Evolutionary conservation across 2,329 filamentous ascomycete genomes (phyloP), one percentile per base, ranked within the genome.

Genomic region (Uncinocarpus reesii): DNA sequence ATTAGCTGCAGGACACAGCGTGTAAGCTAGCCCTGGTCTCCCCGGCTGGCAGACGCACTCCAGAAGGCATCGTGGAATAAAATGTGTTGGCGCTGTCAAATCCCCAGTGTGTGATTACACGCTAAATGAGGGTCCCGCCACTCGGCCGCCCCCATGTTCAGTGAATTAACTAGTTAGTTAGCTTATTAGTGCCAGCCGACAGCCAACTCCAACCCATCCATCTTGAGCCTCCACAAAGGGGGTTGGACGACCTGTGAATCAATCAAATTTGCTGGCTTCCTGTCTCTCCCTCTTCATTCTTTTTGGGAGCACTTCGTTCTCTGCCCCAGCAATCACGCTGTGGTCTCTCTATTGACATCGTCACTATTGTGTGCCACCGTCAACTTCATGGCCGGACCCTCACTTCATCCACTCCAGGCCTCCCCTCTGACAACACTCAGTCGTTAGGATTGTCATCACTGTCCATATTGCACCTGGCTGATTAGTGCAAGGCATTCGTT

Each of bases 141-240:
- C 34, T 26, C 24, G 29, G 11, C 21, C 15, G 7, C 28, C 31
- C 20, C 15, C 26, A 31, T 15, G 11, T 44, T 43, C 4, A 34
- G 29, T 26, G 20, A 35, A 16, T 29, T 8, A n/a, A 43, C n/a
- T 37, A 37, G 32, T 35, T 35, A 35, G 32, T 4, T 35, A 35
- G 13, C 15, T 40, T 11, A 26, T 23, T 40, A 26, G 5, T 10
- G 21, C 11, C 10, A 28, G 32, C 11, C 4, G 15, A n/a, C 32
- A 18, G 24, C 21, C 42, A 45, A 36, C 42, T 36, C 42, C 29
- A 45, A 35, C 20, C 35, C 43, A 37, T 23, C 42, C 42, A 36
- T 16, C 26, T 46, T 38, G 8, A 31, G 31, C 34, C 34, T 37
- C 34, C 43, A 37, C 43, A 38, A 46, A 46, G 43, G 43, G 42